A percentile compares a stretch with the other conserved stretches of the same genome.
These are phyloP conservation scores for Neurospora sp. DNA, from an alignment of 2,329 filamentous ascomycete species.

Conservation along the genomic window DNA sequence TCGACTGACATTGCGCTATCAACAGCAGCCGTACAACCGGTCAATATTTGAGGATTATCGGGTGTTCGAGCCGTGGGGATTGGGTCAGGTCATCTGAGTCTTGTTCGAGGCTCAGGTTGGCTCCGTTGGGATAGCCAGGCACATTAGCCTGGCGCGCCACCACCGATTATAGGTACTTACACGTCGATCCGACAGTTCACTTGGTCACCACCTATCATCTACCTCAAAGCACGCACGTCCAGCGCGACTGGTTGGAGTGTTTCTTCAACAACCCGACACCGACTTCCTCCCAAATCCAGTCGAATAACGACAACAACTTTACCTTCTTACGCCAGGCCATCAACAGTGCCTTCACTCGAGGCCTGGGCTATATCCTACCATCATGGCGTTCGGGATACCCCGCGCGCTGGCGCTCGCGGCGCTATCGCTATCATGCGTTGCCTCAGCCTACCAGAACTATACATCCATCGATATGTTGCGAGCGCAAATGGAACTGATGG, in stretches of 20 bases:
- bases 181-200: not conserved
- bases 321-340: not conserved
- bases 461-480: constrained; percentile 51
- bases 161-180: not conserved
- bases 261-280: not conserved
- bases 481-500: constrained; percentile 60
- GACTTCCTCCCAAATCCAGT: not conserved
- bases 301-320: not conserved
- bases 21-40: not conserved
- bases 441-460: constrained; percentile 40
- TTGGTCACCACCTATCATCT: not conserved
- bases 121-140: not conserved
- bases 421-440: constrained; percentile 29
- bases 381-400: constrained; percentile 30
- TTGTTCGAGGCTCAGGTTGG: not conserved
- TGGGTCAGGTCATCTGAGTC: not conserved
- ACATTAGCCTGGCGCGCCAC: not conserved
- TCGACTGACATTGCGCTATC: not conserved
- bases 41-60: not conserved
- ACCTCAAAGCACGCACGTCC: not conserved
- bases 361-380: constrained; percentile 11
- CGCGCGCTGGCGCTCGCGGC: constrained; percentile 29
- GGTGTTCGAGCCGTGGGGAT: not conserved
- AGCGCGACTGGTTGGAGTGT: not conserved
- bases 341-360: not conserved